Evolutionary conservation across 2,329 filamentous ascomycete species (phyloP), one percentile per base, ranked within the genome.

Genomic region (Didymella sp.): DNA sequence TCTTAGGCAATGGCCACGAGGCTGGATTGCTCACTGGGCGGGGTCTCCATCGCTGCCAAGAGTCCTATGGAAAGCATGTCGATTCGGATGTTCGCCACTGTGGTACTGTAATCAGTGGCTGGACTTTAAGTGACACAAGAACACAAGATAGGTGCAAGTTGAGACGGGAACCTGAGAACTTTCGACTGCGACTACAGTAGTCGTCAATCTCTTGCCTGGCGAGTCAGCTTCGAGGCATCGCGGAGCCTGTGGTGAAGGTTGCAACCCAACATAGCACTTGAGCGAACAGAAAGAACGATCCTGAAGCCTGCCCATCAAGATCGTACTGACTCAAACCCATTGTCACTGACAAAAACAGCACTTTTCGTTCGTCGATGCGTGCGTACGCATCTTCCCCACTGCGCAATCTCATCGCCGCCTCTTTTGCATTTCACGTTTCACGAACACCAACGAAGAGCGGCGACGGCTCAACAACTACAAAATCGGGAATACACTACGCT

Each of bases 71-170:
- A 11, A 40, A 24, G 31, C 15, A 17, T 45, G 38, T n/a, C 19
- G 22, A 11, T 13, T 30, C 13, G n/a, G 30, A 17, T 11, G 17
- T 19, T 35, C 30, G 28, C 12, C 31, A 24, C 28, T 38, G 45
- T 49, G 40, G 25, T 38, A 55, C 51, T 24, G 51, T n/a, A 44
- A 43, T 30, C 21, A 40, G 38, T 38, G 31, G 51, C 51, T 55
- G 24, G n/a, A 19, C 4, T 6, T 44, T 19, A 2, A 44, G 45
- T 49, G 19, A 31, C 45, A 49, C 45, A 40, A 43, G 17, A 15
- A n/a, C 37, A 30, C 11, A 17, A 54, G 31, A 21, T 24, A 35
- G 5, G 27, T 7, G 17, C 40, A 25, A 38, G 17, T 21, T 8
- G 11, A 21, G 30, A 9, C 12, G 13, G 13, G 25, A 45, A 13